Conservation (phyloP, 208 protist species). For the Lotmaria passim region DNA sequence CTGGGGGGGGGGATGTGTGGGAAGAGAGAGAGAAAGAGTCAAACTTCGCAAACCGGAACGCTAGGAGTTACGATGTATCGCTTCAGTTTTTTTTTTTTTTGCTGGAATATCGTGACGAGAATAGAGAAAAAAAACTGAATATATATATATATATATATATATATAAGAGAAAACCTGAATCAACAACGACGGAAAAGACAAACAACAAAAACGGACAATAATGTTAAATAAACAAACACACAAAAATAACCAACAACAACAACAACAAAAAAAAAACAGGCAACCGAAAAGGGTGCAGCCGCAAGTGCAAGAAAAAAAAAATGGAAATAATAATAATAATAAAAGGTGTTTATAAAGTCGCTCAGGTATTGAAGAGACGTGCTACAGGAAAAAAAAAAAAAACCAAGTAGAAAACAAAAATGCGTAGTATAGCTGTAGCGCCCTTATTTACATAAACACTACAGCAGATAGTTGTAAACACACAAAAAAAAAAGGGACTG, state of each 20-base stretch:
- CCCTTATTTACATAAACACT: no score
- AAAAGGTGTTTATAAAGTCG: no score
- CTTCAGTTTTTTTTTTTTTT: slow-evolving; percentile 3
- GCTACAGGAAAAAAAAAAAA: neutral
- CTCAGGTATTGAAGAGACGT: neutral
- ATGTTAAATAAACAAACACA: slow-evolving; percentile 3
- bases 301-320: no score
- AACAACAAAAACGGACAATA: no score
- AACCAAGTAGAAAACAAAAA: slow-evolving; percentile 8
- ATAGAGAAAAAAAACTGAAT: neutral
- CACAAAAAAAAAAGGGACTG: no score
- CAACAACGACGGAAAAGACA: no score
- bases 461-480: no score
- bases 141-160: slow-evolving; percentile 6
- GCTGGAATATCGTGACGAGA: neutral
- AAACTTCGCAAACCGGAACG: neutral
- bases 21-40: neutral
- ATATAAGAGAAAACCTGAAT: slow-evolving; percentile 2
- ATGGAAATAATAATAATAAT: no score
- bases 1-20: no score
- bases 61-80: neutral
- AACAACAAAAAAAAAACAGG: slow-evolving; percentile 23
- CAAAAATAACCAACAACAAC: no score
- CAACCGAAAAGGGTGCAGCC: neutral
- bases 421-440: no score